A percentile compares a stretch with the other conserved stretches of the same genome.
phyloP scores from a whole-genome alignment of 441 rosid species.

The Populus hybrid region DNA sequence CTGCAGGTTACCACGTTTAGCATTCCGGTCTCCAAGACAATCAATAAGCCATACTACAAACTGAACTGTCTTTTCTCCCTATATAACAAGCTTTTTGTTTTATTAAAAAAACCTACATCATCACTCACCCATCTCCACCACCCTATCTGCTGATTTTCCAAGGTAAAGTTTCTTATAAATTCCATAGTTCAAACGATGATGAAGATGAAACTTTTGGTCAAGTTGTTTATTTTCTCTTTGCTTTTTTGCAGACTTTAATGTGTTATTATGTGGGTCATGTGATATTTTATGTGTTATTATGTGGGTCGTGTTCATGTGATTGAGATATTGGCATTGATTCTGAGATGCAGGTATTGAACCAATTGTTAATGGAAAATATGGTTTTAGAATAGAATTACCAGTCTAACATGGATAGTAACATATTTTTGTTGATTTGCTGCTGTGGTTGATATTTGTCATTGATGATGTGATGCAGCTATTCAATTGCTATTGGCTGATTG shows the following conservation, averaged over 20 bases:
- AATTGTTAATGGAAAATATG: background rate
- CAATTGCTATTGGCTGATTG: constrained; percentile 10
- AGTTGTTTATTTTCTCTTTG: background rate
- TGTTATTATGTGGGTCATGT: background rate
- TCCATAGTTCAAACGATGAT: background rate
- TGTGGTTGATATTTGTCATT: background rate
- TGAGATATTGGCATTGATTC: background rate
- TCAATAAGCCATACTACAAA: background rate
- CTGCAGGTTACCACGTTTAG: background rate
- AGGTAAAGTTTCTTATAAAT: background rate
- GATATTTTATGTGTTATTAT: background rate
- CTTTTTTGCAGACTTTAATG: background rate
- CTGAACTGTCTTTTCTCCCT: background rate
- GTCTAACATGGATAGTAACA: background rate
- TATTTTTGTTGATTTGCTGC: background rate
- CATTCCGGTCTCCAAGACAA: background rate
- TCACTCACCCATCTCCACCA: background rate
- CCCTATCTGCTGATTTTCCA: background rate
- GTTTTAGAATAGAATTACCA: background rate
- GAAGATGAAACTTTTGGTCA: background rate
- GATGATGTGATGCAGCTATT: constrained; percentile 17
- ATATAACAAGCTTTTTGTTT: background rate
- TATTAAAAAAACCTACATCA: background rate
- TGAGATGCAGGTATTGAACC: background rate
- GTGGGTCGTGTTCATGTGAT: background rate